phyloP scores from a whole-genome alignment of 2,329 filamentous ascomycete genomes.

The Calonectria multiphialidica region DNA sequence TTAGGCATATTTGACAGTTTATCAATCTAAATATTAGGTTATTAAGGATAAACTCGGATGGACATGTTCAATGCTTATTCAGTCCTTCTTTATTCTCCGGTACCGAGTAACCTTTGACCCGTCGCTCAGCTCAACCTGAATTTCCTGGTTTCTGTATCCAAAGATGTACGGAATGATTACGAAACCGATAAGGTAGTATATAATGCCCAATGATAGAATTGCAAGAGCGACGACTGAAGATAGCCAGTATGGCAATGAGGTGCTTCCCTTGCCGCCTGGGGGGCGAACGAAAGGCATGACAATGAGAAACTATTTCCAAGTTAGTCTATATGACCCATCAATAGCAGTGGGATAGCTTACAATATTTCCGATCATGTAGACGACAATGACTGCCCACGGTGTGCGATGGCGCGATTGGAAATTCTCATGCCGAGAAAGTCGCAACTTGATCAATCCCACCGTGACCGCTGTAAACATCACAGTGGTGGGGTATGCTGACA shows the following conservation, averaged over 20 bases:
- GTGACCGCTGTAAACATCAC: conserved; percentile 32
- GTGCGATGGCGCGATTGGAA: conserved; percentile 31
- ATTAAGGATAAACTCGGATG: too few relatives aligned
- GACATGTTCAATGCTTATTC: background rate
- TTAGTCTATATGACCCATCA: background rate
- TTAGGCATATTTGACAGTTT: too few relatives aligned
- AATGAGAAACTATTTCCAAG: conserved; percentile 10
- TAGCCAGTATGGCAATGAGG: conserved; percentile 29
- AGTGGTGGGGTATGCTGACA: conserved; percentile 35
- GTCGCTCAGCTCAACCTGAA: conserved; percentile 25
- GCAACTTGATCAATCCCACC: conserved; percentile 35
- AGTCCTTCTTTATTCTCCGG: background rate
- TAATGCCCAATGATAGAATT: conserved; percentile 19
- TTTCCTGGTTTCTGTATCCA: conserved; percentile 14
- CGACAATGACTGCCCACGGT: conserved; percentile 31
- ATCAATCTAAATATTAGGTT: too few relatives aligned
- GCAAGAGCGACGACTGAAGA: conserved; percentile 21
- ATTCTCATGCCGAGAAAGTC: conserved; percentile 29
- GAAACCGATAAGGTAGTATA: conserved; percentile 19
- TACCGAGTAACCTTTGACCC: conserved; percentile 28
- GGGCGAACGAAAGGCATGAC: conserved; percentile 28
- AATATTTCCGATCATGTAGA: conserved; percentile 15
- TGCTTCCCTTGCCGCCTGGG: conserved; percentile 22
- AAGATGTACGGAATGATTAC: conserved; percentile 10
- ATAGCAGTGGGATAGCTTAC: background rate